phyloP scores from a whole-genome alignment of 169 alveolate species.

The Cyclospora cayetanensis region DNA sequence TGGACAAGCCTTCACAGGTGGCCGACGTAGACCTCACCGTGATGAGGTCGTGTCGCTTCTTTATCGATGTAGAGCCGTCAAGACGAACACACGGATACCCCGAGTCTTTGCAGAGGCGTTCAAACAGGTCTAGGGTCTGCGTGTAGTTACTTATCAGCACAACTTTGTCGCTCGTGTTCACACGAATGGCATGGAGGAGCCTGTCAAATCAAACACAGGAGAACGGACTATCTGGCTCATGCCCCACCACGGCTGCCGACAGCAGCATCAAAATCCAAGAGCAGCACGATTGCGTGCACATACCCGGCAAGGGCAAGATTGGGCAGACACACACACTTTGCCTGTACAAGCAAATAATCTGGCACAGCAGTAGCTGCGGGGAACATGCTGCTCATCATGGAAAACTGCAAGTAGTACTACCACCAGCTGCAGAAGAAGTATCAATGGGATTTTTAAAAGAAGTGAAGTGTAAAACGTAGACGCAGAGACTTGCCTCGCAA shows the following conservation, averaged over 20 bases:
- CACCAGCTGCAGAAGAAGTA: neutral
- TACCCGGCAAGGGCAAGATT: too few relatives aligned
- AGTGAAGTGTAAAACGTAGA: too few relatives aligned
- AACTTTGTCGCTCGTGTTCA: slow-evolving; percentile 86
- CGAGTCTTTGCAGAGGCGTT: slow-evolving; percentile 86
- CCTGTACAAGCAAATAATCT: too few relatives aligned
- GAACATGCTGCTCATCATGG: neutral
- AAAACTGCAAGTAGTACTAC: neutral
- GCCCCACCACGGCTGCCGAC: too few relatives aligned
- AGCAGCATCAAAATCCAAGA: too few relatives aligned
- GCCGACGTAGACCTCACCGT: slow-evolving; percentile 74
- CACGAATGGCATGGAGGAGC: slow-evolving; percentile 72
- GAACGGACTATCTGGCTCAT: too few relatives aligned
- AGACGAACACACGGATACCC: slow-evolving; percentile 87
- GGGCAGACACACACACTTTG: too few relatives aligned
- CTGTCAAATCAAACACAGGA: slow-evolving; percentile 29
- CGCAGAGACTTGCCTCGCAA: slow-evolving; percentile 38
- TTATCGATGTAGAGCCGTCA: slow-evolving; percentile 91
- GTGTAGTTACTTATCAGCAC: slow-evolving; percentile 93
- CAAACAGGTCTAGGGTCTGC: slow-evolving; percentile 90
- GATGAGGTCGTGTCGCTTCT: slow-evolving; percentile 88
- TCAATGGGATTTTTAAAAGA: neutral
- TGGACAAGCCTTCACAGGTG: neutral
- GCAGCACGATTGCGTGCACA: too few relatives aligned
- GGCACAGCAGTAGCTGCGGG: too few relatives aligned